Percentiles rank a stretch among this genome's conserved stretches.
These are phyloP conservation scores for Kregervanrija pseudodelftensis DNA, from an alignment of 805 yeast species.

Conservation along the genomic window DNA sequence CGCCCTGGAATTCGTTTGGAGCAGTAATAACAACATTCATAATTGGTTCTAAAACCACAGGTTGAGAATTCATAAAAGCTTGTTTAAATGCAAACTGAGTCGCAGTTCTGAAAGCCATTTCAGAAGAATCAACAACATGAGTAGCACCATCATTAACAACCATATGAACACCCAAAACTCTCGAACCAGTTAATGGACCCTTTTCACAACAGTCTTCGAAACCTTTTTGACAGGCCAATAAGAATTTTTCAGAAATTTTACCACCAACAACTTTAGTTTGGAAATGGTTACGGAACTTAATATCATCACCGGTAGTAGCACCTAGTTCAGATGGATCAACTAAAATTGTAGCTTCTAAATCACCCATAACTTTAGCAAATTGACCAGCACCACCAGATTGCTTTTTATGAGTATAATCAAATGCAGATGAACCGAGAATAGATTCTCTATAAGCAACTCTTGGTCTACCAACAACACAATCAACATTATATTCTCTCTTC, in stretches of 20 bases:
- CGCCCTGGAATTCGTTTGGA: conserved; percentile 94
- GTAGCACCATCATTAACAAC: conserved; percentile 94
- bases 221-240: conserved; percentile 91
- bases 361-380: conserved; percentile 93
- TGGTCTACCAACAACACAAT: conserved; percentile 93
- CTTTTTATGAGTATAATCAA: conserved; percentile 94
- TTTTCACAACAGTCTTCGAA: conserved; percentile 90
- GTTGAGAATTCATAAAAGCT: conserved; percentile 77
- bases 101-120: conserved; percentile 90
- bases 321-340: conserved; percentile 39
- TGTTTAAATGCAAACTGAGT: conserved; percentile 87
- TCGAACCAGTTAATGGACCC: conserved; percentile 95
- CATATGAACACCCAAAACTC: conserved; percentile 89
- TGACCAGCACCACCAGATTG: conserved; percentile 99
- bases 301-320: conserved; percentile 23
- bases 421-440: conserved; percentile 59
- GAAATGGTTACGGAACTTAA: conserved; percentile 54
- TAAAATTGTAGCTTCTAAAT: conserved; percentile 43
- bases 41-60: conserved; percentile 91
- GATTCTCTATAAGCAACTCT: conserved; percentile 98
- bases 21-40: conserved; percentile 92
- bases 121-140: conserved; percentile 95
- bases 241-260: conserved; percentile 89
- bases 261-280: conserved; percentile 93
- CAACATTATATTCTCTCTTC: conserved; percentile 94